Evolutionary conservation across 169 alveolate species (phyloP).

Genomic region (Perkinsus olseni): DNA sequence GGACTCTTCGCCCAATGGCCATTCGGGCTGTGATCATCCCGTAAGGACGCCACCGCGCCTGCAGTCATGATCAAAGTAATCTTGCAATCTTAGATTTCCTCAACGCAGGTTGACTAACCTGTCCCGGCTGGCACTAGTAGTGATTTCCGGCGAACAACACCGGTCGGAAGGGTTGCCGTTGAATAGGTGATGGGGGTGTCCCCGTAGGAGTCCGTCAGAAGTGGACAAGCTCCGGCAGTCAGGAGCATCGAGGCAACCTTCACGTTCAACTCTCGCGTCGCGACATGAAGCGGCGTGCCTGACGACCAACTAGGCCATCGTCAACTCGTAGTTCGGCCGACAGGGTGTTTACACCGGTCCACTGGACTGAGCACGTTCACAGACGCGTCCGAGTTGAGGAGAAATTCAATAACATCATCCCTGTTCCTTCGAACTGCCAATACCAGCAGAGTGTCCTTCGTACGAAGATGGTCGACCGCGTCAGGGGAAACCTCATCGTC

Average conservation of each 20-base stretch:
- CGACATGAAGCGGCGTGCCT: neutral
- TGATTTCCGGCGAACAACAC: neutral
- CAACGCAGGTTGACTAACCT: neutral
- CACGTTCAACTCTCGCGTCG: neutral
- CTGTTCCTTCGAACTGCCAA: neutral
- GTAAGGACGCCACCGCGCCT: too few relatives aligned
- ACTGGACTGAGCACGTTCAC: neutral
- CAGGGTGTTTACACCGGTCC: neutral
- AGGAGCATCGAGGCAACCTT: neutral
- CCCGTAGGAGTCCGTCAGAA: neutral
- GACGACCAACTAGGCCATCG: too few relatives aligned
- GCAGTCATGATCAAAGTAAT: neutral
- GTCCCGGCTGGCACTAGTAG: neutral
- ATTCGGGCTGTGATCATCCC: too few relatives aligned
- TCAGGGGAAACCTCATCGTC: neutral
- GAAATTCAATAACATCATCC: neutral
- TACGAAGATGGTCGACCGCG: neutral
- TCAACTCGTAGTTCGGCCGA: neutral
- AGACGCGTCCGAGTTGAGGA: neutral
- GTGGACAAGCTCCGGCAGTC: neutral
- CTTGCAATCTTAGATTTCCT: neutral
- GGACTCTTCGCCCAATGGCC: too few relatives aligned
- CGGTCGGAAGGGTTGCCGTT: neutral
- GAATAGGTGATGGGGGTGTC: neutral
- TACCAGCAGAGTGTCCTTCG: neutral